phyloP scores from a whole-genome alignment of 805 yeast genomes.

The Metschnikowia sp. region DNA sequence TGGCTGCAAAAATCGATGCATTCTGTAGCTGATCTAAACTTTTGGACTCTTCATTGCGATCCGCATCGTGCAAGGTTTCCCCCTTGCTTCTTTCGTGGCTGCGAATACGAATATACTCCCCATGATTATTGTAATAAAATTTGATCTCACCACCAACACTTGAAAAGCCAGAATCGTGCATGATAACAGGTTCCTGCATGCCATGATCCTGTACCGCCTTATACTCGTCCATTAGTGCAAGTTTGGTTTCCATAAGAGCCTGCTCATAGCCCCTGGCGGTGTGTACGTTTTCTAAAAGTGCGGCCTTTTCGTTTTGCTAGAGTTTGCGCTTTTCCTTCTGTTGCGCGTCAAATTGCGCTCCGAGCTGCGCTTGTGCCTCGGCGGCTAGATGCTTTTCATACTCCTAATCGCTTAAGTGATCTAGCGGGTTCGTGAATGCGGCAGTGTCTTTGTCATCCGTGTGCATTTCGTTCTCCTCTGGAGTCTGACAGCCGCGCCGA shows the following conservation, averaged over 20 bases:
- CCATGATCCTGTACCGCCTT: conserved; percentile 24
- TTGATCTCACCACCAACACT: conserved; percentile 12
- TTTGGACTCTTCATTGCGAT: conserved; percentile 34
- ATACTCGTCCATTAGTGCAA: conserved; percentile 32
- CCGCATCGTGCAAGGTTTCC: conserved; percentile 39
- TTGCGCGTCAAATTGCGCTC: conserved; percentile 18
- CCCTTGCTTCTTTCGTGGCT: conserved; percentile 37
- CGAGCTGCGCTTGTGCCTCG: conserved; percentile 17
- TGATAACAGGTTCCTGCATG: background rate
- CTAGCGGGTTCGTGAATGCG: conserved; percentile 11
- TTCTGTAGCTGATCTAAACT: background rate
- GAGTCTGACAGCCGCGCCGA: too few species aligned
- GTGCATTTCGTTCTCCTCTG: conserved; percentile 10
- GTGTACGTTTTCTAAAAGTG: conserved; percentile 20
- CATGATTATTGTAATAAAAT: conserved; percentile 40
- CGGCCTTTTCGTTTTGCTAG: conserved; percentile 20
- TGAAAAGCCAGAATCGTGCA: background rate
- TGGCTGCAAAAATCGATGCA: background rate
- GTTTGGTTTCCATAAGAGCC: conserved; percentile 34
- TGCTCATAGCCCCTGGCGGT: conserved; percentile 33
- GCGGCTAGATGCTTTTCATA: conserved; percentile 25
- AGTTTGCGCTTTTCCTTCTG: conserved; percentile 7
- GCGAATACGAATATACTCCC: conserved; percentile 42
- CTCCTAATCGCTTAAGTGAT: conserved; percentile 17
- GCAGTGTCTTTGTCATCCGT: conserved; percentile 7